These are phyloP conservation scores for Citrus inodora DNA, from an alignment of 345 rosid genomes.

Conservation along the genomic window DNA sequence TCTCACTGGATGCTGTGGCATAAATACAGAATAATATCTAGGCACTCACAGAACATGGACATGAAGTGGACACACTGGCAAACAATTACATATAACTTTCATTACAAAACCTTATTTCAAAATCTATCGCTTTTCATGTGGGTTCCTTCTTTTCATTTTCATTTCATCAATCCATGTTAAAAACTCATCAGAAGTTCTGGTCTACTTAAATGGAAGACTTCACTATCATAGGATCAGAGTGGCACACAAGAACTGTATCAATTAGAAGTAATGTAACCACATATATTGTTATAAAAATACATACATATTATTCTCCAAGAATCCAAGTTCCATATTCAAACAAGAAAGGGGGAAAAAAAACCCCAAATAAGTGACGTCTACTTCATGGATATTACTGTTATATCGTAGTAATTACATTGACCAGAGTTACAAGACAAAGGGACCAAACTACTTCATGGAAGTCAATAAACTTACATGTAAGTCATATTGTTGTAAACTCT, in stretches of 20 bases:
- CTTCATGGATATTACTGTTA: neutral
- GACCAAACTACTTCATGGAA: neutral
- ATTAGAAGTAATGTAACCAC: neutral
- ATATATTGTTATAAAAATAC: neutral
- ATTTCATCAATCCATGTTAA: neutral
- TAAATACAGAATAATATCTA: no score
- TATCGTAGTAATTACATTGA: neutral
- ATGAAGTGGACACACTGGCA: neutral
- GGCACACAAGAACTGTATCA: neutral
- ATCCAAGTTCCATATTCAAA: neutral
- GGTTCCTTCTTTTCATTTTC: neutral
- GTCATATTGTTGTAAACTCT: slow-evolving; percentile 88
- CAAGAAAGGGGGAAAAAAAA: neutral
- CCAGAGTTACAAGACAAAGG: neutral
- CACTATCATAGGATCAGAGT: neutral
- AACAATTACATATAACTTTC: neutral
- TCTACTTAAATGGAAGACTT: neutral
- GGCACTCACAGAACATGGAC: neutral
- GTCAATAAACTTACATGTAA: slow-evolving; percentile 59
- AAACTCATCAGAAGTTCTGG: neutral
- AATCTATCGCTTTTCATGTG: neutral
- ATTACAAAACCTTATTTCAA: neutral
- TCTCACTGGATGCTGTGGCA: neutral
- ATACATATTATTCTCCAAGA: neutral
- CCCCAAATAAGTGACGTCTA: neutral